Conservation (phyloP, 2,329 filamentous ascomycete genomes). For the Ophiostoma fasciatum region DNA sequence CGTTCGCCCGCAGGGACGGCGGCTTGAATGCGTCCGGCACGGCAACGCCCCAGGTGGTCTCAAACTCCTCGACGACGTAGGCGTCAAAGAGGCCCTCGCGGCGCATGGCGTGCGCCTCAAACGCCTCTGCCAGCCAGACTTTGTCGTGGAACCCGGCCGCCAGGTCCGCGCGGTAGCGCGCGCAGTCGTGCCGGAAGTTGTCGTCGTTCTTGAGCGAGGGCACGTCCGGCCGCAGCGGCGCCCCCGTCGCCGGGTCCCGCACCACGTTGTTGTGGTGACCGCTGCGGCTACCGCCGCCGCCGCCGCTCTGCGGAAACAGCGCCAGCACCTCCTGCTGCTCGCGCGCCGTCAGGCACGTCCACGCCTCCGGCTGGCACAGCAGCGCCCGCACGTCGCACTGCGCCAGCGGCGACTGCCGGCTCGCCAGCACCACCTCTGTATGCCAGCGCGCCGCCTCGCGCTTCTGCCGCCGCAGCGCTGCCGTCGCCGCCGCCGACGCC, state of each 20-base stretch:
- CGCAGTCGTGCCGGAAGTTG: conserved; percentile 28
- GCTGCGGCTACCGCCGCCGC: conserved; percentile 12
- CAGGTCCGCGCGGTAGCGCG: conserved; percentile 29
- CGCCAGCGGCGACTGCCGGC: conserved; percentile 21
- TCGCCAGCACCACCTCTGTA: conserved; percentile 20
- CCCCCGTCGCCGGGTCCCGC: conserved; percentile 16
- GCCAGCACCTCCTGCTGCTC: conserved; percentile 21
- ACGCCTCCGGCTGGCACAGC: conserved; percentile 22
- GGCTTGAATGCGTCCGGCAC: conserved; percentile 22
- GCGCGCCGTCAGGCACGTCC: conserved; percentile 20
- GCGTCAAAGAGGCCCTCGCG: conserved; percentile 34
- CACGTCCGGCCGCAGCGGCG: conserved; percentile 20
- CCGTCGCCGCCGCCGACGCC: neutral
- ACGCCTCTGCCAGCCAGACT: conserved; percentile 37
- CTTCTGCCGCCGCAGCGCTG: conserved; percentile 6
- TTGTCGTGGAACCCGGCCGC: conserved; percentile 33
- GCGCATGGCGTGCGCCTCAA: conserved; percentile 33
- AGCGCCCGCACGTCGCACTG: conserved; percentile 21
- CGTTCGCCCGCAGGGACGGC: no score
- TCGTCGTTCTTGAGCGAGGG: conserved; percentile 24
- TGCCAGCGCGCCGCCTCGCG: conserved; percentile 13
- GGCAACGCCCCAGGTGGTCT: conserved; percentile 30
- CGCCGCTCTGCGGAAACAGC: conserved; percentile 19
- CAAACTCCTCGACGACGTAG: conserved; percentile 28
- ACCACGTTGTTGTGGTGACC: conserved; percentile 19